phyloP scores from a whole-genome alignment of 2,329 filamentous ascomycete species.

The Cytospora piceicola region DNA sequence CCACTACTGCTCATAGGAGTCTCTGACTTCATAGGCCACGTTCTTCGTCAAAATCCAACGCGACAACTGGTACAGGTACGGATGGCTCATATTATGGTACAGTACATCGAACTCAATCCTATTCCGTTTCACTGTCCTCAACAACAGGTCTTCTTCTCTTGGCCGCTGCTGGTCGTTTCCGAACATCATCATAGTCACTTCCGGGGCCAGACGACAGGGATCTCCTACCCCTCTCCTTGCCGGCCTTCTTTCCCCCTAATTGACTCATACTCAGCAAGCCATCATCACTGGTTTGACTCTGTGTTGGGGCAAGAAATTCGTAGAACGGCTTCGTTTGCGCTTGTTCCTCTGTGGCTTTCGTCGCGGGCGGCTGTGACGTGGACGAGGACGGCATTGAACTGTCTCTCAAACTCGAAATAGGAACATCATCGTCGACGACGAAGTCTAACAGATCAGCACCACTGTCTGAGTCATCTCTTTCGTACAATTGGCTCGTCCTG shows the following conservation, averaged over 20 bases:
- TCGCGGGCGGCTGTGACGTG: conserved; percentile 4
- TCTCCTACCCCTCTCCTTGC: background rate
- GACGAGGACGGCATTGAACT: conserved; percentile 18
- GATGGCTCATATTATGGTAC: background rate
- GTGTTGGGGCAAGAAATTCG: conserved; percentile 1
- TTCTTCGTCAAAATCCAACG: background rate
- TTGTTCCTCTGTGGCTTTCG: background rate
- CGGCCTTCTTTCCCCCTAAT: conserved; percentile 12
- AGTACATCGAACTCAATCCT: conserved; percentile 4
- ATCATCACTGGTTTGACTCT: conserved; percentile 27
- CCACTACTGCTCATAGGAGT: background rate
- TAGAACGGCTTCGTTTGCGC: conserved; percentile 11
- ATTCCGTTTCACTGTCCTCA: conserved; percentile 29
- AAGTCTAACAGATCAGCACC: conserved; percentile 59
- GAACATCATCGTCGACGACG: conserved; percentile 55
- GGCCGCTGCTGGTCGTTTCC: conserved; percentile 29
- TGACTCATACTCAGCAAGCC: conserved; percentile 29
- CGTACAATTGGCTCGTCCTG: conserved; percentile 51
- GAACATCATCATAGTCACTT: conserved; percentile 22
- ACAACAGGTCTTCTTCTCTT: conserved; percentile 31
- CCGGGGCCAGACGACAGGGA: conserved; percentile 18
- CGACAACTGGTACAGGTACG: background rate
- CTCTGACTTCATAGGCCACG: background rate
- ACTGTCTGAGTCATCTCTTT: conserved; percentile 52
- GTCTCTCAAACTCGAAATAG: conserved; percentile 22